Conservation (phyloP, 768 basidiomycete genomes). For the Dioszegia crocea region DNA sequence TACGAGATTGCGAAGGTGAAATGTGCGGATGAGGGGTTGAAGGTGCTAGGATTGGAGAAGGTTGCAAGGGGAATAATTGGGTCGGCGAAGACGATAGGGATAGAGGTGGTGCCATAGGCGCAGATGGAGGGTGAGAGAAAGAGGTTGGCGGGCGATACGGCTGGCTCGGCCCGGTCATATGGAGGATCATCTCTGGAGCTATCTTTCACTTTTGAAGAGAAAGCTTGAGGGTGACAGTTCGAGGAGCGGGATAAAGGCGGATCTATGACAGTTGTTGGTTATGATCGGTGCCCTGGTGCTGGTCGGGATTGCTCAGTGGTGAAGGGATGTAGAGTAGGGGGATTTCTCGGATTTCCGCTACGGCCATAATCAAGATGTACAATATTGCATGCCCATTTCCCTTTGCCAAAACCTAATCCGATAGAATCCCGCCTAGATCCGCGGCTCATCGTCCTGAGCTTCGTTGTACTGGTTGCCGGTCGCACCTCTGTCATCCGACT, state of each 20-base stretch:
- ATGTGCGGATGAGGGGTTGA: constrained; percentile 80
- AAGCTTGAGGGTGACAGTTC: too few relatives aligned
- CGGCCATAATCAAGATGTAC: not conserved
- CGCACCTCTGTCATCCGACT: constrained; percentile 33
- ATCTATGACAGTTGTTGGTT: too few relatives aligned
- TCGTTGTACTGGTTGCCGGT: constrained; percentile 41
- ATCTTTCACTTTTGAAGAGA: too few relatives aligned
- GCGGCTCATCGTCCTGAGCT: constrained; percentile 6
- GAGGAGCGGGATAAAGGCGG: too few relatives aligned
- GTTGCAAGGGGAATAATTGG: constrained; percentile 85
- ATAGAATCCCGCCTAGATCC: not conserved
- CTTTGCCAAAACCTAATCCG: not conserved
- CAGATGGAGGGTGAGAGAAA: not conserved
- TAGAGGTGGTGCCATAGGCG: constrained; percentile 74
- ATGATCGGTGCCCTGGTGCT: too few relatives aligned
- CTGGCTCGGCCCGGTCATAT: too few relatives aligned
- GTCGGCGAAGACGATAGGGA: constrained; percentile 79
- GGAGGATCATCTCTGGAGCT: too few relatives aligned
- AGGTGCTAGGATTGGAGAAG: constrained; percentile 76
- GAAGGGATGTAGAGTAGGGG: too few relatives aligned
- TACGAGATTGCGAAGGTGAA: constrained; percentile 99
- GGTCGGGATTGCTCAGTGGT: too few relatives aligned
- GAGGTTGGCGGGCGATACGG: too few relatives aligned
- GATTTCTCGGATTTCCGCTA: too few relatives aligned
- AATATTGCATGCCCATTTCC: not conserved